Evolutionary conservation across 352 stramenopile genomes (phyloP), one percentile per base, ranked within the genome.

Genomic region (Phytopythium litorale): DNA sequence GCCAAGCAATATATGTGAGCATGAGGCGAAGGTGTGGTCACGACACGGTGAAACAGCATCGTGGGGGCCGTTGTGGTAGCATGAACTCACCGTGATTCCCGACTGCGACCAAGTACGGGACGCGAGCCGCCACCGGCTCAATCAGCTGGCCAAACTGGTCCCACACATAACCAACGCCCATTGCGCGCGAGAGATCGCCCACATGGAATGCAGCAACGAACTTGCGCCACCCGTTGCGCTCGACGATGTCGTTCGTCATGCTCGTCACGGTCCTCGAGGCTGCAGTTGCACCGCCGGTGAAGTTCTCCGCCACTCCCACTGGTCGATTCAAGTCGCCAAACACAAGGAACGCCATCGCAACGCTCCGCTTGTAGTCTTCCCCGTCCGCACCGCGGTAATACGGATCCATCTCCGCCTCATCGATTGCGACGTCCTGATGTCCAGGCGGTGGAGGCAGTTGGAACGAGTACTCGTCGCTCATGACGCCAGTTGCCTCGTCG

Each of bases 111-210:
- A 96, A 88, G 42, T 96, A 85, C 1, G 91, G 85, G 3, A 97
- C 73, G 19, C 73, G 70, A 9, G 83, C 76, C 9, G 89, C 78
- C 53, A 86, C 79, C 6, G 81, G 76, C 64, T 94, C 63, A 64
- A 97, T 94, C 58, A 97, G 75, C 33, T 85, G 60, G 18, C 87
- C 75, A 46, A 90, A 92, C 48, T 93, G 78, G 38, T 97, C 90
- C 91, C 91, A 97, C 52, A 92, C 69, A 43, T 75, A 89, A 4
- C 88, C 91, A 12, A 68, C 55, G 3, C 79, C 78, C 40, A 68
- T 75, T 9, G 88, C 87, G 64, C 96, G 96, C 28, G 79, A 72
- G 21, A 94, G 49, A 62, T 96, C 89, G 37, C 89, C 89, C 46
- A 97, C 71, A 55, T 96, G 87, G 71, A 97, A 75, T 28, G 96